phyloP scores from a whole-genome alignment of 148 eudicot genomes.

The Fagopyrum homotropicum region DNA sequence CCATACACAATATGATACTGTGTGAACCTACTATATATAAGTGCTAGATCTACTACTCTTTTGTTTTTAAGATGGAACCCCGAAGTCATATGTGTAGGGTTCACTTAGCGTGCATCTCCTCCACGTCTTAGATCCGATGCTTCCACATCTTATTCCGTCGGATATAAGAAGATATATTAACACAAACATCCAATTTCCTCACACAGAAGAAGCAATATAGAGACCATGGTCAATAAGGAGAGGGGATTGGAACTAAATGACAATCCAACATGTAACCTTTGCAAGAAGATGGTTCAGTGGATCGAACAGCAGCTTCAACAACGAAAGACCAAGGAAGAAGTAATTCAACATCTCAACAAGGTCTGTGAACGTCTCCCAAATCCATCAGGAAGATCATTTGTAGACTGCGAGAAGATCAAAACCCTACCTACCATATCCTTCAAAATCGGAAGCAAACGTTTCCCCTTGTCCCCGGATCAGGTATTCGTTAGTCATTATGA shows the following conservation, averaged over 20 bases:
- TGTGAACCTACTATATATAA: no score
- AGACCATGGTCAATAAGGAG: conserved; percentile 48
- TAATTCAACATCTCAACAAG: conserved; percentile 39
- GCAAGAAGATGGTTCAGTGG: conserved; percentile 95
- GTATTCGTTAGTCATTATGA: not conserved
- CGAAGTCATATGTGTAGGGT: not conserved
- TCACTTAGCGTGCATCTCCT: no score
- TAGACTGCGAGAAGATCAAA: conserved; percentile 1
- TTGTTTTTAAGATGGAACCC: no score
- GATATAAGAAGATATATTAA: no score
- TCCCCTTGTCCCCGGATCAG: conserved; percentile 1
- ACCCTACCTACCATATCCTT: not conserved
- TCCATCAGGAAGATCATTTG: not conserved
- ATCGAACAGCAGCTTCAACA: conserved; percentile 58
- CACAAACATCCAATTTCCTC: not conserved
- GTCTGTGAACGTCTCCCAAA: conserved; percentile 5
- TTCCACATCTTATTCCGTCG: no score
- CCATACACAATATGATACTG: no score
- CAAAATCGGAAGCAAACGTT: not conserved
- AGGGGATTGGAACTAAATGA: conserved; percentile 15
- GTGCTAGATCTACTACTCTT: no score
- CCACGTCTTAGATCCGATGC: no score
- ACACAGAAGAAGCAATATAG: conserved; percentile 52
- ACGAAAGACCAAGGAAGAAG: conserved; percentile 61
- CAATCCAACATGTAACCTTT: conserved; percentile 21